phyloP scores from a whole-genome alignment of 495 filamentous ascomycete genomes.

The Jackrogersella minutella region DNA sequence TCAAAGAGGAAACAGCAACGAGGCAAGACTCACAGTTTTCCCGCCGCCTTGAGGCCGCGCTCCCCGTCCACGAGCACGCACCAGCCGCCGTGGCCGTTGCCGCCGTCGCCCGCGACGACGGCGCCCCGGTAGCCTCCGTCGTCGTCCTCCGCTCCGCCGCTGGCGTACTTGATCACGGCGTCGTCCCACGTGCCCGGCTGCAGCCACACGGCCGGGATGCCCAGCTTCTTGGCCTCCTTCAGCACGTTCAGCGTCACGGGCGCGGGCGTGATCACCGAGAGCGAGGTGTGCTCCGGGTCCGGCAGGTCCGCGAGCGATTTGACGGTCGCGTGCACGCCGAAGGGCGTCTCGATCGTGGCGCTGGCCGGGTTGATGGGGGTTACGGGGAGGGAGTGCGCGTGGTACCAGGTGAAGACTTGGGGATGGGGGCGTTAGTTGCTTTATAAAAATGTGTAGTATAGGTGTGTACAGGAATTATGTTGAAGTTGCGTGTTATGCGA shows the following conservation, averaged over 20 bases:
- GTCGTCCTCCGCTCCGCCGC: conserved; percentile 48
- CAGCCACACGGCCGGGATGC: conserved; percentile 84
- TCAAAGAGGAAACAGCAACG: background rate
- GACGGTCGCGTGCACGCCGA: conserved; percentile 66
- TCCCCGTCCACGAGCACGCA: conserved; percentile 94
- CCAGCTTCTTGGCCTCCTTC: conserved; percentile 79
- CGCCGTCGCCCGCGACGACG: conserved; percentile 74
- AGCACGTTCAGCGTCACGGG: conserved; percentile 73
- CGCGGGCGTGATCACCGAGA: conserved; percentile 88
- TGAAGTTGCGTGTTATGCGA: background rate
- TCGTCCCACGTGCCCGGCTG: conserved; percentile 90
- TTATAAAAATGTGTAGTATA: background rate
- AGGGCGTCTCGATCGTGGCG: conserved; percentile 61
- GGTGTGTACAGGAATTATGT: background rate
- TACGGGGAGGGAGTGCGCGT: conserved; percentile 74
- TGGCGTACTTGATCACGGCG: conserved; percentile 72
- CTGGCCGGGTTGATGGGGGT: conserved; percentile 83
- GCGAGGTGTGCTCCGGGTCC: conserved; percentile 72
- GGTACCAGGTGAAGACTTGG: conserved; percentile 89
- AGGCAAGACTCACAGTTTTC: conserved; percentile 47
- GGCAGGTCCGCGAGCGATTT: conserved; percentile 69
- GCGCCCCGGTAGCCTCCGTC: conserved; percentile 64
- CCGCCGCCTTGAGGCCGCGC: conserved; percentile 67
- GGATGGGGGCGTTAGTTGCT: conserved; percentile 30
- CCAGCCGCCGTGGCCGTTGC: conserved; percentile 78